Evolutionary conservation across 331 rosid species (phyloP).

Genomic region (Prunus yedoensis): DNA sequence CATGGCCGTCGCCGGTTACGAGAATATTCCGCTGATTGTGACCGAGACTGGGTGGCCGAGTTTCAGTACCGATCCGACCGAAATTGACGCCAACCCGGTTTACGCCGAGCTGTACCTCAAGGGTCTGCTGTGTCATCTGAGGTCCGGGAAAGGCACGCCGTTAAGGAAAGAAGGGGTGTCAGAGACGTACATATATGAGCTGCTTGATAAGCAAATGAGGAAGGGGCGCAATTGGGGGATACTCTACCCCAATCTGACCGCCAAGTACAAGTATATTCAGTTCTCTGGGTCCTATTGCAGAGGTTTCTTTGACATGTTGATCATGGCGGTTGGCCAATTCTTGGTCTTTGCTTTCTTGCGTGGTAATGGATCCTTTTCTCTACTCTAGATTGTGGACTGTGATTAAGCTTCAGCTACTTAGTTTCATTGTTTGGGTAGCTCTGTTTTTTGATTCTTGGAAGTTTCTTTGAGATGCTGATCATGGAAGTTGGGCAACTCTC

Average conservation of each 20-base stretch:
- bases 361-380: conserved; percentile 8
- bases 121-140: conserved; percentile 61
- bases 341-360: conserved; percentile 22
- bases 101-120: conserved; percentile 78
- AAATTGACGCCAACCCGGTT: conserved; percentile 61
- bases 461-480: too few relatives aligned
- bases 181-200: conserved; percentile 62
- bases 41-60: conserved; percentile 97
- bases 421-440: background rate
- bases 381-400: conserved; percentile 1
- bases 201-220: conserved; percentile 54
- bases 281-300: conserved; percentile 42
- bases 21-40: conserved; percentile 59
- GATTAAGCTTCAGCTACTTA: background rate
- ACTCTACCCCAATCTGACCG: conserved; percentile 56
- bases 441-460: background rate
- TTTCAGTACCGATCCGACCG: conserved; percentile 35
- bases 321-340: conserved; percentile 15
- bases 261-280: conserved; percentile 51
- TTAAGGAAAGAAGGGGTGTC: conserved; percentile 64
- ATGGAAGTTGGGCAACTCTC: background rate
- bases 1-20: conserved; percentile 64
- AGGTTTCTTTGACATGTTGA: background rate
- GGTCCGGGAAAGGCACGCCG: conserved; percentile 73
- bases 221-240: conserved; percentile 71